phyloP scores from a whole-genome alignment of 1,284 basidiomycete species.

The Boletus mariae region DNA sequence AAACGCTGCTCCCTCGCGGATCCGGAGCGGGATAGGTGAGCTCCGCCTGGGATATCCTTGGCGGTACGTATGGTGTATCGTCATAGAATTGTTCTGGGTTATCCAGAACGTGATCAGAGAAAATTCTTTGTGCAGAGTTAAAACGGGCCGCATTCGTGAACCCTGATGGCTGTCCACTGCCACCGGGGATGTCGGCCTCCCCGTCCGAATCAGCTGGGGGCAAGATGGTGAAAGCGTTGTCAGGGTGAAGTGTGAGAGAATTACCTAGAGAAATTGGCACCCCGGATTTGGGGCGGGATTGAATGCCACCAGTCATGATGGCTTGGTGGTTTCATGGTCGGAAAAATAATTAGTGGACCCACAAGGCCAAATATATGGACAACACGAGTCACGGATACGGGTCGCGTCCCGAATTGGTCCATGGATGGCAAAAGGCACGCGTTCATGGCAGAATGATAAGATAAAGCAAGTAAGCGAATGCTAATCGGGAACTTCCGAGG shows the following conservation, averaged over 20 bases:
- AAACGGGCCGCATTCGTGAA: slow-evolving; percentile 9
- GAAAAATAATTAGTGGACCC: slow-evolving; percentile 31
- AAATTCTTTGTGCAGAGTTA: slow-evolving; percentile 10
- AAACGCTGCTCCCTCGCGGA: slow-evolving; percentile 11
- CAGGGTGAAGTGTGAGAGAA: slow-evolving; percentile 15
- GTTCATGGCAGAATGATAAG: slow-evolving; percentile 12
- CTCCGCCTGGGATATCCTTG: slow-evolving; percentile 22
- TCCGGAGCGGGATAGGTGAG: slow-evolving; percentile 13
- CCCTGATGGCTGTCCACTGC: slow-evolving; percentile 11
- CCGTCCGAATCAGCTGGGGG: slow-evolving; percentile 27
- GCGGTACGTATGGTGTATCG: slow-evolving; percentile 31
- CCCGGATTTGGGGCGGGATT: slow-evolving; percentile 14
- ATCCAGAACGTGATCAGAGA: slow-evolving; percentile 10
- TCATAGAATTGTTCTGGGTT: slow-evolving; percentile 20
- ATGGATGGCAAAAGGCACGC: neutral
- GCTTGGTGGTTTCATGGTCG: slow-evolving; percentile 28
- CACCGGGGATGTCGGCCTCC: slow-evolving; percentile 27
- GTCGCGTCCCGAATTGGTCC: slow-evolving; percentile 11
- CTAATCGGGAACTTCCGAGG: slow-evolving; percentile 20
- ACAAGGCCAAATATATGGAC: slow-evolving; percentile 32
- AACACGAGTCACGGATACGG: slow-evolving; percentile 24
- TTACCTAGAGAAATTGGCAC: slow-evolving; percentile 3
- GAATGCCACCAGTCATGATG: slow-evolving; percentile 24
- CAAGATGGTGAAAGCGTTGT: slow-evolving; percentile 20
- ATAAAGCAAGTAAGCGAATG: slow-evolving; percentile 22